These are phyloP conservation scores for Sungouiella thailandica DNA, from an alignment of 805 yeast genomes.

Conservation along the genomic window DNA sequence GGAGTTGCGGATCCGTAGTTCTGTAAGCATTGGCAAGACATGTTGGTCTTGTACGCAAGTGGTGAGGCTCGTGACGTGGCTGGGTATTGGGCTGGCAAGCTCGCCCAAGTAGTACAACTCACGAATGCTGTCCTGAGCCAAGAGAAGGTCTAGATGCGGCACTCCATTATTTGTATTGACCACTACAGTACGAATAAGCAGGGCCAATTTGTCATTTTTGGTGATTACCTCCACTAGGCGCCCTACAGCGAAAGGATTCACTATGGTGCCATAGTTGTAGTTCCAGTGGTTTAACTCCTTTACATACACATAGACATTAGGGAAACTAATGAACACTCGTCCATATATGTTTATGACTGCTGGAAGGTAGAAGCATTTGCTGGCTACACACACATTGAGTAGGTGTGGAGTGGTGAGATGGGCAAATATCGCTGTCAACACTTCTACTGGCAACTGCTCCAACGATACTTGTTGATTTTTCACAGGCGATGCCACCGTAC, in stretches of 20 bases:
- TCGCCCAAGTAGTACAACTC: constrained; percentile 4
- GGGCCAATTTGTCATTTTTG: constrained; percentile 9
- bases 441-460: constrained; percentile 18
- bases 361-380: constrained; percentile 21
- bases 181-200: constrained; percentile 7
- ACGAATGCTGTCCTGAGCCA: constrained; percentile 3
- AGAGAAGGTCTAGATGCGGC: not conserved
- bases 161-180: constrained; percentile 1
- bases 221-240: constrained; percentile 11
- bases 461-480: too few species aligned
- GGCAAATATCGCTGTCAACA: constrained; percentile 17
- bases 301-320: too few species aligned
- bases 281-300: constrained; percentile 18
- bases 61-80: too few species aligned
- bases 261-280: constrained; percentile 12
- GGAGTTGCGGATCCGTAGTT: constrained; percentile 1
- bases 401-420: constrained; percentile 18
- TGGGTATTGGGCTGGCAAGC: too few species aligned
- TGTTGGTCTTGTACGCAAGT: too few species aligned
- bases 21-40: not conserved
- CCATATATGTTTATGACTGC: constrained; percentile 21
- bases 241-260: constrained; percentile 9
- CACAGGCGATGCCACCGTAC: too few species aligned
- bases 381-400: constrained; percentile 16
- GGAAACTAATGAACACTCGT: constrained; percentile 18